Evolutionary conservation across 352 stramenopile species (phyloP).

Genomic region (Phytophthora quininea): DNA sequence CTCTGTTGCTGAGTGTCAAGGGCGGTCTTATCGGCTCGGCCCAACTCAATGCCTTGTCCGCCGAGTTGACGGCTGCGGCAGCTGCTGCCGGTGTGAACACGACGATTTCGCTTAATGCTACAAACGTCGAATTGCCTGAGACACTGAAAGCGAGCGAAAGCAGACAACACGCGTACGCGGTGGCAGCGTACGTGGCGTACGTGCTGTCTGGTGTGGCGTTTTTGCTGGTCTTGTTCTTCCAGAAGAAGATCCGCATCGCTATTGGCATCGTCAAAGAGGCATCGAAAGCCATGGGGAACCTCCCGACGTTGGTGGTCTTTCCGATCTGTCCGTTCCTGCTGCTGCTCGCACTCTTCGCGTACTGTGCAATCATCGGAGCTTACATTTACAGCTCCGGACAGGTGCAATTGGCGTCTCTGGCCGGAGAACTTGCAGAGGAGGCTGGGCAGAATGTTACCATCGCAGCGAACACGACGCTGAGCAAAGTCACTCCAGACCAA

Average conservation of each 20-base stretch:
- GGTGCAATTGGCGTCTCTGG: conserved; percentile 48
- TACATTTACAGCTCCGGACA: conserved; percentile 74
- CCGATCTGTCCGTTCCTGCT: conserved; percentile 67
- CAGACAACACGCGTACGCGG: conserved; percentile 66
- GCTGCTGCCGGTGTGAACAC: conserved; percentile 46
- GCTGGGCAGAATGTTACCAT: conserved; percentile 16
- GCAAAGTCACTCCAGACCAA: conserved; percentile 53
- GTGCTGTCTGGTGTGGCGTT: conserved; percentile 63
- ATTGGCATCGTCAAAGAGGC: conserved; percentile 83
- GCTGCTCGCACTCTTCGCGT: conserved; percentile 70
- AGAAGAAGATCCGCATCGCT: conserved; percentile 81
- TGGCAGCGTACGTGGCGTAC: conserved; percentile 68
- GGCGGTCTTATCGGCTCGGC: conserved; percentile 63
- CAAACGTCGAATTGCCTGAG: conserved; percentile 50
- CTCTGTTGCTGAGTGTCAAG: conserved; percentile 78
- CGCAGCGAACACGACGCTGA: conserved; percentile 33
- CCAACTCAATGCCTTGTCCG: conserved; percentile 50
- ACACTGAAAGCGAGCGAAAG: conserved; percentile 59
- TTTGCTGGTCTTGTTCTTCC: conserved; percentile 84
- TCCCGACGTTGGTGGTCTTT: conserved; percentile 76
- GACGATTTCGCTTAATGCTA: conserved; percentile 5
- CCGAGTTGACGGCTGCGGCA: conserved; percentile 44
- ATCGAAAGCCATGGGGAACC: conserved; percentile 57
- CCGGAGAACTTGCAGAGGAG: conserved; percentile 14
- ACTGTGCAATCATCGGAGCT: conserved; percentile 59